Base-by-base conservation (phyloP, 495 filamentous ascomycete species). In the Penicillium ochrochloron region DNA sequence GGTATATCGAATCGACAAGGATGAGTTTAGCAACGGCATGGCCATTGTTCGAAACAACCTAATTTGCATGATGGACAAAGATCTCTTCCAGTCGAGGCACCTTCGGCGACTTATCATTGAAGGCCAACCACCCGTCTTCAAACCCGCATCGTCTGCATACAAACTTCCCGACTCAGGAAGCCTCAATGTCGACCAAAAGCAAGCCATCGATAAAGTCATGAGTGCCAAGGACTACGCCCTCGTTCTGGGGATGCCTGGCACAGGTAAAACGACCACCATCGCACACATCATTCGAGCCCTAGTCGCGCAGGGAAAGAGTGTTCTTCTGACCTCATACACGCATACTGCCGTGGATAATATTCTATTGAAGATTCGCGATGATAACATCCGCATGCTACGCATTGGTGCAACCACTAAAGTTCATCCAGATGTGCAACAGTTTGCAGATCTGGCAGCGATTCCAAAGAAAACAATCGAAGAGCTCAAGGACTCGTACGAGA, bases 271-370 rank as follows among this genome's bases (percentile, higher is more conserved):
- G 6, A 97, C 95, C 0, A 99, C 95, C 2, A 97, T 98, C 69
- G 91, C 94, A 8, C 94, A 98, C 73, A 97, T 99, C 66, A 97
- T 99, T 74, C 89, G 93, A 21, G 91, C 94, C 12, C 83, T 99
- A 37, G 90, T 96, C 17, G 83, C 88, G 3, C 92, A 96, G 72
- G 91, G 93, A 17, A 99, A 97, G 76, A 94, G 90, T 54, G 92
- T 99, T 35, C 81, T 99, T 11, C 78, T 99, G 55, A 95, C 95
- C 11, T 97, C 93, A 0, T 98, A 97, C 76, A 98, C 94, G 0
- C 95, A 99, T 70, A 95, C 93, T 29, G 95, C 95, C 1, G 95
- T 99, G 2, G 95, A 99, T 82, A 99, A 98, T 67, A 99, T 99
- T 67, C 79, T 99, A 5, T 78, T 98, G 44, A 99, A 99, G 76